Percentiles rank a stretch among this genome's conserved stretches.
Evolutionary conservation across 2,329 filamentous ascomycete species (phyloP).

Genomic region (Geosmithia flava): DNA sequence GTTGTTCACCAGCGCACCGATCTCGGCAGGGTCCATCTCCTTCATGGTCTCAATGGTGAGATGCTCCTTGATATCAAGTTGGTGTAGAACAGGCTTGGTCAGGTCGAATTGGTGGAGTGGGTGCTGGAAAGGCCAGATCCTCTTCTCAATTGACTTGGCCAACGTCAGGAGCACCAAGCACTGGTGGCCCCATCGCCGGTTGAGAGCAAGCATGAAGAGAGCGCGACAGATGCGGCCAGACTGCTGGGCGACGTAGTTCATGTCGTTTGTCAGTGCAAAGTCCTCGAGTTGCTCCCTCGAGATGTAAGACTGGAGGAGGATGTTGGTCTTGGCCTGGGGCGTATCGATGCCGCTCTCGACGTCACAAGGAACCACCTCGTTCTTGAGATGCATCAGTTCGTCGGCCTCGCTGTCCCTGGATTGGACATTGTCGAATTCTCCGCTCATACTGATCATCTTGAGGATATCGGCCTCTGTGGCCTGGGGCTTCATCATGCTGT

Average conservation of each 20-base stretch:
- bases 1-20: conserved; percentile 86
- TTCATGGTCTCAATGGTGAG: conserved; percentile 71
- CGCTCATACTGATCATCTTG: conserved; percentile 94
- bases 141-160: conserved; percentile 94
- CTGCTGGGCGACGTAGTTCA: conserved; percentile 92
- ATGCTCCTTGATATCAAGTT: conserved; percentile 70
- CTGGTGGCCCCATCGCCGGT: conserved; percentile 90
- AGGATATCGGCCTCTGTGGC: conserved; percentile 86
- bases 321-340: conserved; percentile 87
- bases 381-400: conserved; percentile 64
- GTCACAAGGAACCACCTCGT: conserved; percentile 63
- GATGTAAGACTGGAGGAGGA: conserved; percentile 87
- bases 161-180: conserved; percentile 83
- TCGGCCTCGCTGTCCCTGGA: conserved; percentile 81
- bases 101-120: conserved; percentile 93
- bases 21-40: conserved; percentile 88
- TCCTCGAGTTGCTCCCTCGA: conserved; percentile 80
- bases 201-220: conserved; percentile 93
- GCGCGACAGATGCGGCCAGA: conserved; percentile 88
- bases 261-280: conserved; percentile 85
- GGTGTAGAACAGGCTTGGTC: conserved; percentile 67
- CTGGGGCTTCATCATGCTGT: conserved; percentile 77
- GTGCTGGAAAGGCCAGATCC: conserved; percentile 90
- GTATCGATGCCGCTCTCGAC: conserved; percentile 60
- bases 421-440: conserved; percentile 96